A percentile compares a stretch with the other conserved stretches of the same genome.
phyloP scores from a whole-genome alignment of 768 basidiomycete species.

The Amanita inopinata region DNA sequence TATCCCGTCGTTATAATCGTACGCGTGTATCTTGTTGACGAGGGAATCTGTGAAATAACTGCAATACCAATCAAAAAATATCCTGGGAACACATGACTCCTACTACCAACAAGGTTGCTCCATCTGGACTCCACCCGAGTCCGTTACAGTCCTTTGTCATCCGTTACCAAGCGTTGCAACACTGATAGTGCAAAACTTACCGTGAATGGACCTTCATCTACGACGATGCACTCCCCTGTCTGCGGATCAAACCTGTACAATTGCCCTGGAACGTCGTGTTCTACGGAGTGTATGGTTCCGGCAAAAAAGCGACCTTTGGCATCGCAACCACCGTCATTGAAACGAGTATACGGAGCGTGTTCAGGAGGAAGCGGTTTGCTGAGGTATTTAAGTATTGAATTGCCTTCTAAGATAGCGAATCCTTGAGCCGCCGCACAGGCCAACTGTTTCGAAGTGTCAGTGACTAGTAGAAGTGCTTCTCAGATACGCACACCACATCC shows the following conservation, averaged over 20 bases:
- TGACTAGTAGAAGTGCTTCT: neutral
- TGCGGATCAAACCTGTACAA: slow-evolving; percentile 51
- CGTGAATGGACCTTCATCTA: slow-evolving; percentile 59
- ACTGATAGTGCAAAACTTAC: slow-evolving; percentile 23
- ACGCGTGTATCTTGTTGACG: slow-evolving; percentile 56
- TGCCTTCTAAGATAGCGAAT: slow-evolving; percentile 39
- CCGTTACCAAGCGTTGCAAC: slow-evolving; percentile 9
- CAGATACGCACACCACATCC: slow-evolving; percentile 30
- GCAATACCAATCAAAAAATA: slow-evolving; percentile 10
- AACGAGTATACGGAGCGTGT: slow-evolving; percentile 37
- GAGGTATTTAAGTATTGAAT: slow-evolving; percentile 38
- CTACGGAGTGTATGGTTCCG: slow-evolving; percentile 48
- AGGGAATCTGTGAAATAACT: slow-evolving; percentile 68
- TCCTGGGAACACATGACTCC: slow-evolving; percentile 5
- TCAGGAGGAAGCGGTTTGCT: slow-evolving; percentile 37
- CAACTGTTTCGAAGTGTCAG: slow-evolving; percentile 26
- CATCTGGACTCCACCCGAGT: slow-evolving; percentile 54
- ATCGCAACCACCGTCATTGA: slow-evolving; percentile 69
- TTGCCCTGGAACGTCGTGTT: slow-evolving; percentile 41
- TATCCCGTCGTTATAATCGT: slow-evolving; percentile 53
- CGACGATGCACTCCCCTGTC: slow-evolving; percentile 34
- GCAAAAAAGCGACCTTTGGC: slow-evolving; percentile 54
- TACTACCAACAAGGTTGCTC: slow-evolving; percentile 48
- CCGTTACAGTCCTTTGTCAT: slow-evolving; percentile 48
- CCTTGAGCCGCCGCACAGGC: slow-evolving; percentile 52